Conservation (phyloP, 345 rosid genomes). For the Populus deltoides region DNA sequence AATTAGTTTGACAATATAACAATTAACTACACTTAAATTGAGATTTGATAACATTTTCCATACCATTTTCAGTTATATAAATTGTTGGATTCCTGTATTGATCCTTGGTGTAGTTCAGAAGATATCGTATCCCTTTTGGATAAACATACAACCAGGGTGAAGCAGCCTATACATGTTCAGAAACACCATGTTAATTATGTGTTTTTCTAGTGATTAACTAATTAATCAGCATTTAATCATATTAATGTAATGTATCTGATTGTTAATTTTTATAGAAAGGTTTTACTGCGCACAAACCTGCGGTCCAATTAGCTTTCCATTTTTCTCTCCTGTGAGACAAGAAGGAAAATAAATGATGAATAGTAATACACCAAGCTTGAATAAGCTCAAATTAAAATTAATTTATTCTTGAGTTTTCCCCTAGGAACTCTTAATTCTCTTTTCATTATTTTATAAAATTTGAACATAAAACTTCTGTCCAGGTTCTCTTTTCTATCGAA, state of each 20-base stretch:
- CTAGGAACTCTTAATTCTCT: no score
- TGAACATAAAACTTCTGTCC: no score
- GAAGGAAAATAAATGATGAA: no score
- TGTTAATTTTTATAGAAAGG: background rate
- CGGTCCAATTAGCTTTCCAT: no score
- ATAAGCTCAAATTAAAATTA: no score
- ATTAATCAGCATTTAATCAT: background rate
- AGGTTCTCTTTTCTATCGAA: no score
- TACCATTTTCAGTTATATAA: constrained; percentile 10
- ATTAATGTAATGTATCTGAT: background rate
- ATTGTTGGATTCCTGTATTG: background rate
- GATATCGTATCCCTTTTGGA: constrained; percentile 11
- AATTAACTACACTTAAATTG: no score
- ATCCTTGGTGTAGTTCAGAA: constrained; percentile 18
- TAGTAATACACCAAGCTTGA: no score
- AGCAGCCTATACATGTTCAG: background rate
- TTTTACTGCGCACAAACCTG: no score
- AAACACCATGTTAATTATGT: background rate
- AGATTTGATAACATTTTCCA: background rate
- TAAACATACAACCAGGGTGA: background rate
- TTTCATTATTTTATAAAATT: no score
- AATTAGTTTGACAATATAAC: background rate
- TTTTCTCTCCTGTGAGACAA: no score
- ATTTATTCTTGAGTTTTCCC: no score
- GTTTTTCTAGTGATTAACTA: background rate